Evolutionary conservation across 345 rosid genomes (phyloP).

Genomic region (Hibiscus mutabilis): DNA sequence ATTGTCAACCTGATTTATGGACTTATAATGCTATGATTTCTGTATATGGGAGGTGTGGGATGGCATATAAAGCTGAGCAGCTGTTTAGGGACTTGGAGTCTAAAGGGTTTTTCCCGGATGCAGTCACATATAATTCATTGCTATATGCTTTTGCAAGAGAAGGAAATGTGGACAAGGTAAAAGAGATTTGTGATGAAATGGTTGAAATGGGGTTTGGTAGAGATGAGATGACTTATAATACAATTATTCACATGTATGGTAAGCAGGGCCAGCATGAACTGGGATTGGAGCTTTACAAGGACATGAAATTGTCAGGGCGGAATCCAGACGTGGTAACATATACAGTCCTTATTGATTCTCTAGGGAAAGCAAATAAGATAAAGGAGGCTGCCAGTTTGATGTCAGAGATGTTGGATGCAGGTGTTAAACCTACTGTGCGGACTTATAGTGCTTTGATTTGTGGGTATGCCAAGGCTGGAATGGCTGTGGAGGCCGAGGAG

Average conservation of each 20-base stretch:
- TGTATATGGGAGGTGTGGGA: conserved; percentile 78
- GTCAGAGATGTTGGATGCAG: conserved; percentile 86
- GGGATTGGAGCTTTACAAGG: conserved; percentile 69
- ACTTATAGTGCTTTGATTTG: conserved; percentile 93
- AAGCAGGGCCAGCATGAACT: conserved; percentile 71
- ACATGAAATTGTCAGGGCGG: conserved; percentile 67
- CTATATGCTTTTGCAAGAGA: conserved; percentile 92
- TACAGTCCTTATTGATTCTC: conserved; percentile 84
- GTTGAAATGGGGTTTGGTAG: conserved; percentile 63
- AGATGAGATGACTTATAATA: conserved; percentile 90
- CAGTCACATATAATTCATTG: conserved; percentile 83
- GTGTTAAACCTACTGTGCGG: conserved; percentile 75
- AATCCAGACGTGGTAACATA: conserved; percentile 86
- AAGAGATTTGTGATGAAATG: conserved; percentile 64
- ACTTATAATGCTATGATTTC: conserved; percentile 97
- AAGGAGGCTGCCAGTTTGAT: conserved; percentile 65
- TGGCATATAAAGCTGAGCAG: conserved; percentile 57
- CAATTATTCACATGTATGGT: conserved; percentile 93
- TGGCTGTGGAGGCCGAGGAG: conserved; percentile 65
- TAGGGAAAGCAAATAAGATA: conserved; percentile 75
- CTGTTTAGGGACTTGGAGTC: conserved; percentile 66
- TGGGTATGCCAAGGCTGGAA: conserved; percentile 95
- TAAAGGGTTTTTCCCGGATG: conserved; percentile 79
- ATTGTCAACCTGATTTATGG: conserved; percentile 90
- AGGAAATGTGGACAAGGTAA: conserved; percentile 70